A percentile compares a stretch with the other conserved stretches of the same genome.
Evolutionary conservation across 495 filamentous ascomycete species (phyloP).

Genomic region (Aspergillus saccharolyticus): DNA sequence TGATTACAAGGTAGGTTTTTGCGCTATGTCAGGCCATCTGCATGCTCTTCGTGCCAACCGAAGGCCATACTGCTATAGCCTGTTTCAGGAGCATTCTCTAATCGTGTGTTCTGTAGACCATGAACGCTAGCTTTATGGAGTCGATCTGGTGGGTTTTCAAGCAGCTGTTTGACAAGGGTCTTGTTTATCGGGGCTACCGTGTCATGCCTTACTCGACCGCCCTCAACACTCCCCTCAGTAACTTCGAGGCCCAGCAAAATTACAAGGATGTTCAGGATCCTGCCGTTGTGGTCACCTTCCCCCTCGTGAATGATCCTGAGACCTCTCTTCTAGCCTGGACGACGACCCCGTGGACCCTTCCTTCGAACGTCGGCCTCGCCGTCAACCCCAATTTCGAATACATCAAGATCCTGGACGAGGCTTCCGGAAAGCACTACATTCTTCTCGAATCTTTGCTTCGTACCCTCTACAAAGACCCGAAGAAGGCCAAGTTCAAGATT

Average conservation of each 20-base stretch:
- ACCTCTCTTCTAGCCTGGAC: constrained; percentile 85
- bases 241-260: constrained; percentile 92
- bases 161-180: constrained; percentile 80
- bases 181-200: constrained; percentile 81
- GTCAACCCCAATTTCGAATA: constrained; percentile 91
- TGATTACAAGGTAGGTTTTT: constrained; percentile 73
- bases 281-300: constrained; percentile 86
- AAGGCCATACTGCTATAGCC: background rate
- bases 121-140: constrained; percentile 95
- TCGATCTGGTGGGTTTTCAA: constrained; percentile 97
- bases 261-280: constrained; percentile 93
- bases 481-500: constrained; percentile 94
- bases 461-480: constrained; percentile 91
- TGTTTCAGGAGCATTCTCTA: background rate
- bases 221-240: constrained; percentile 82
- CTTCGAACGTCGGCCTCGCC: constrained; percentile 75
- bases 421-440: constrained; percentile 78
- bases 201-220: constrained; percentile 96
- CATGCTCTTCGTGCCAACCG: background rate
- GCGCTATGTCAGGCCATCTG: background rate
- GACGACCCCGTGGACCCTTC: constrained; percentile 94
- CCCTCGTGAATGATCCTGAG: constrained; percentile 67
- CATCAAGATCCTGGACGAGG: constrained; percentile 81
- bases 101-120: constrained; percentile 51
- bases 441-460: constrained; percentile 78